Conservation (phyloP, 768 basidiomycete species). For the Hydnum rufescens region DNA sequence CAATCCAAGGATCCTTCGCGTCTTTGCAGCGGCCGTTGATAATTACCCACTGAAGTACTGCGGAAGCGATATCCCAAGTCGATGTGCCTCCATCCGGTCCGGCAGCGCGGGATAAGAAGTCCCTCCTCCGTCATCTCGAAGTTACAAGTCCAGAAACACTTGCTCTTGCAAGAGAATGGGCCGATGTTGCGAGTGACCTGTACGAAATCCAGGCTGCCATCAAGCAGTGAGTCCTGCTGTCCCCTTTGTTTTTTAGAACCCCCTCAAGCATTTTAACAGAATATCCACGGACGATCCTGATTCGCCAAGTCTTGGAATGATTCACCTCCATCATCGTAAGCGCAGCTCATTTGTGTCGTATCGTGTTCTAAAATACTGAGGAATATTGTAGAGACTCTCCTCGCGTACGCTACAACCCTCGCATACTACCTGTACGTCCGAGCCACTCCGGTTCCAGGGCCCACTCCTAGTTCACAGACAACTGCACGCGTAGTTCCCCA, state of each 20-base stretch:
- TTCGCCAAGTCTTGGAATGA: slow-evolving; percentile 42
- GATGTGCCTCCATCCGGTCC: too few species aligned
- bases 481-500: not conserved
- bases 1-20: too few species aligned
- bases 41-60: too few species aligned
- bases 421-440: slow-evolving; percentile 88
- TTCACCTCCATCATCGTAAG: slow-evolving; percentile 80
- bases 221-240: slow-evolving; percentile 25
- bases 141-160: slow-evolving; percentile 59
- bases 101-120: slow-evolving; percentile 23
- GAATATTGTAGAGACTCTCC: slow-evolving; percentile 50
- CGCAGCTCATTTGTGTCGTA: slow-evolving; percentile 10
- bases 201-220: slow-evolving; percentile 33
- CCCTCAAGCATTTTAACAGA: slow-evolving; percentile 20
- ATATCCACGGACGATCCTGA: slow-evolving; percentile 29
- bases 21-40: too few species aligned
- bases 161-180: slow-evolving; percentile 70
- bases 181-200: slow-evolving; percentile 39
- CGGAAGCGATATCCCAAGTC: too few species aligned
- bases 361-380: not conserved
- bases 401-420: slow-evolving; percentile 78
- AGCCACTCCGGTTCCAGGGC: slow-evolving; percentile 25
- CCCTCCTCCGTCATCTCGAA: slow-evolving; percentile 46
- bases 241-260: not conserved
- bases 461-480: not conserved